These are phyloP conservation scores for Alternaria arbusti DNA, from an alignment of 2,329 filamentous ascomycete genomes.

Conservation along the genomic window DNA sequence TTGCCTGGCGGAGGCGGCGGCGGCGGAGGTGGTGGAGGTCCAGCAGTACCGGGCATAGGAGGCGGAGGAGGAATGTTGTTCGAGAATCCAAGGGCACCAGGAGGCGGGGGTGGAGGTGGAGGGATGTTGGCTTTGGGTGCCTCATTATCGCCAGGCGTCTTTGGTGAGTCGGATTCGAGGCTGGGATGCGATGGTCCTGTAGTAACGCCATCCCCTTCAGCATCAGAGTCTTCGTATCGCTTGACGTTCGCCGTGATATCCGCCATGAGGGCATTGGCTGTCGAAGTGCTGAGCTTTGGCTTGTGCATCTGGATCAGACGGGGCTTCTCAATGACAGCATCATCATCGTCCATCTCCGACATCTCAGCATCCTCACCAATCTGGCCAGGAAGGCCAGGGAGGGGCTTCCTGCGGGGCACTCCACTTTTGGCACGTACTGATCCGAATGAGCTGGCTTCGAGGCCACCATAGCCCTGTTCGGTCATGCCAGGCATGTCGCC, in stretches of 20 bases:
- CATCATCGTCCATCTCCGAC: conserved; percentile 54
- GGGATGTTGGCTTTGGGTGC: conserved; percentile 51
- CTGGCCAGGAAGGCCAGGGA: conserved; percentile 41
- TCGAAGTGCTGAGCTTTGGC: conserved; percentile 66
- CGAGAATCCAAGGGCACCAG: conserved; percentile 47
- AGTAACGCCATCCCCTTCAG: conserved; percentile 72
- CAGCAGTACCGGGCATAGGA: conserved; percentile 56
- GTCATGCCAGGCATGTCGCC: conserved; percentile 57
- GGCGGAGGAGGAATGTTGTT: conserved; percentile 52
- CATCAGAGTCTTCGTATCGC: conserved; percentile 74
- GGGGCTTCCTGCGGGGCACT: conserved; percentile 47
- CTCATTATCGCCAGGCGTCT: conserved; percentile 66
- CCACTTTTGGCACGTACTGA: conserved; percentile 51
- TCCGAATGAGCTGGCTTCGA: conserved; percentile 73
- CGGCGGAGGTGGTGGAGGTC: conserved; percentile 56
- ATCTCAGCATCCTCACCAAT: conserved; percentile 48
- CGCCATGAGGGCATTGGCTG: conserved; percentile 71
- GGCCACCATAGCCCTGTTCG: conserved; percentile 53
- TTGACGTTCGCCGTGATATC: conserved; percentile 80
- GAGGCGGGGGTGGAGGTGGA: conserved; percentile 53
- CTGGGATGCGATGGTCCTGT: conserved; percentile 79
- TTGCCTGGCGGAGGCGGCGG: conserved; percentile 58
- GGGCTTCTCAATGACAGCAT: conserved; percentile 76
- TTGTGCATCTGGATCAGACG: conserved; percentile 79
- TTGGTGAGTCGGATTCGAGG: conserved; percentile 72